Percentiles rank a stretch among this genome's conserved stretches.
These are phyloP conservation scores for Elsinoe australis DNA, from an alignment of 2,329 filamentous ascomycete species.

Conservation along the genomic window DNA sequence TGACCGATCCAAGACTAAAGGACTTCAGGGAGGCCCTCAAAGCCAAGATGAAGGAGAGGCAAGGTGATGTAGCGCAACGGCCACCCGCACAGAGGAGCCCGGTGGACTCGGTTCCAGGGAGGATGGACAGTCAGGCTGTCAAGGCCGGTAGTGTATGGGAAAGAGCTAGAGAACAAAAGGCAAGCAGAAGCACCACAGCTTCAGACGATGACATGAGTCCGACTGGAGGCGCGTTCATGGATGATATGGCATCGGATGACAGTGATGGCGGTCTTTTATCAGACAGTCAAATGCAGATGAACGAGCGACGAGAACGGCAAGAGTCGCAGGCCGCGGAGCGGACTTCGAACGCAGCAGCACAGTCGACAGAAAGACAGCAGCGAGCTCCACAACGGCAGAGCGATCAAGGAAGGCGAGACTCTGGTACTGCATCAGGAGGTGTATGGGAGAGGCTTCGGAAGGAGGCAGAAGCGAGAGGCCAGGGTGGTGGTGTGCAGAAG, in stretches of 20 bases:
- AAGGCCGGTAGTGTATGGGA: slow-evolving; percentile 17
- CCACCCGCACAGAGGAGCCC: slow-evolving; percentile 16
- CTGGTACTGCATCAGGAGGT: slow-evolving; percentile 26
- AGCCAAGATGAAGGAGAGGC: slow-evolving; percentile 25
- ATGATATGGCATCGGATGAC: slow-evolving; percentile 27
- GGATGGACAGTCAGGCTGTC: slow-evolving; percentile 19
- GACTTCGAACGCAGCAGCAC: not conserved
- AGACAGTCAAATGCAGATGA: slow-evolving; percentile 26
- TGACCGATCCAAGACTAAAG: slow-evolving; percentile 36
- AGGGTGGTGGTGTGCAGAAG: slow-evolving; percentile 22
- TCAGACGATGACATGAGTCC: slow-evolving; percentile 35
- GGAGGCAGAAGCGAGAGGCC: slow-evolving; percentile 1
- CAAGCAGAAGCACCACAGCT: not conserved
- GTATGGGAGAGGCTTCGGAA: slow-evolving; percentile 40
- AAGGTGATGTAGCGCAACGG: slow-evolving; percentile 3
- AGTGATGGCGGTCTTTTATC: slow-evolving; percentile 27
- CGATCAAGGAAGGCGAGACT: slow-evolving; percentile 1
- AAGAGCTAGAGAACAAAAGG: slow-evolving; percentile 7
- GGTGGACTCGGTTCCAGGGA: slow-evolving; percentile 16
- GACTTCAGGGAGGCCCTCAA: slow-evolving; percentile 34
- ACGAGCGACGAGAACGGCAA: slow-evolving; percentile 19
- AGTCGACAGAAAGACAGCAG: slow-evolving; percentile 20
- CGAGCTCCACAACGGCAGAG: not conserved
- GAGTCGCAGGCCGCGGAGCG: slow-evolving; percentile 16
- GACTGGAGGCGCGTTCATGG: slow-evolving; percentile 29